Percentiles rank a stretch among this genome's conserved stretches.
Evolutionary conservation across 2,329 filamentous ascomycete genomes (phyloP).

Genomic region (Fusarium phyllophilum): DNA sequence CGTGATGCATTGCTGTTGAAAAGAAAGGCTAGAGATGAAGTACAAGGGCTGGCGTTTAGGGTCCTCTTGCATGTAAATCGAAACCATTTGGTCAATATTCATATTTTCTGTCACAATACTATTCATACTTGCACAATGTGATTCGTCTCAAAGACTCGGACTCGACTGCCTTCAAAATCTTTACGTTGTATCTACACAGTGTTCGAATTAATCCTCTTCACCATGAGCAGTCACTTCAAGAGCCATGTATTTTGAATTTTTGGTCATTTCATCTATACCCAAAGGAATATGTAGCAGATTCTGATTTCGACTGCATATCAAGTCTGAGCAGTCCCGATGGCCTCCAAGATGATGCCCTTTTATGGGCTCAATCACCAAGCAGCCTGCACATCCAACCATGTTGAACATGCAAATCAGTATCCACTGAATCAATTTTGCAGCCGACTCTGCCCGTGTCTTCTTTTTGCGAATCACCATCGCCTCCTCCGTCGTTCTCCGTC

Average conservation of each 20-base stretch:
- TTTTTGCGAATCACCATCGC: constrained; percentile 31
- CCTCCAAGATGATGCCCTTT: constrained; percentile 22
- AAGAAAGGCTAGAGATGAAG: constrained; percentile 39
- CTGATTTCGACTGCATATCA: constrained; percentile 39
- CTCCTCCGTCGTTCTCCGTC: constrained; percentile 33
- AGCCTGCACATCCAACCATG: constrained; percentile 29
- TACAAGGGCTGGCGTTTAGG: constrained; percentile 41
- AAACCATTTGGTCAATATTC: constrained; percentile 35
- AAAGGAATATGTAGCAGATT: constrained; percentile 51
- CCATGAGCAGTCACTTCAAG: background rate
- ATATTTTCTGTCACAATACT: constrained; percentile 22
- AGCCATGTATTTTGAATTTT: constrained; percentile 37
- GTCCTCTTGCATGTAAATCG: constrained; percentile 41
- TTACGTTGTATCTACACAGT: background rate
- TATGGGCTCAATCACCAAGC: constrained; percentile 10
- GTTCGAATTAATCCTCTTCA: background rate
- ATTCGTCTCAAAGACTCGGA: background rate
- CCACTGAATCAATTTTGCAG: constrained; percentile 38
- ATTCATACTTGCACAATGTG: background rate
- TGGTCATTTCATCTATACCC: constrained; percentile 51
- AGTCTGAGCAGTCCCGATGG: constrained; percentile 22
- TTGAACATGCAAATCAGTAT: constrained; percentile 25
- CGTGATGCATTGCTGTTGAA: constrained; percentile 31
- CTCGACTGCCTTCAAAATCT: background rate
- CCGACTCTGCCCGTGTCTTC: constrained; percentile 31